Percentiles rank a stretch among this genome's conserved stretches.
phyloP scores from a whole-genome alignment of 345 rosid species.

The Citrus reticulata region DNA sequence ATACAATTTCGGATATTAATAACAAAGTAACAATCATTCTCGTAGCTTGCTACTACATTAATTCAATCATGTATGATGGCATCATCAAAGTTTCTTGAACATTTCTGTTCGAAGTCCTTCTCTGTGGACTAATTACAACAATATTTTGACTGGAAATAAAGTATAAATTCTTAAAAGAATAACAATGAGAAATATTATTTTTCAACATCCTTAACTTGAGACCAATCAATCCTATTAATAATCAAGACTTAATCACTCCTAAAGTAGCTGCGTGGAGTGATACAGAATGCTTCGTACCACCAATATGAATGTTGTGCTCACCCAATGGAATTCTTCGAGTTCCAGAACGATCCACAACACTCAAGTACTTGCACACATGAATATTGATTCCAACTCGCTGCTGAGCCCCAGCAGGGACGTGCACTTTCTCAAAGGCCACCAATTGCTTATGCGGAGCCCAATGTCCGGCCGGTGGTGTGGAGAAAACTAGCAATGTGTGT shows the following conservation, averaged over 20 bases:
- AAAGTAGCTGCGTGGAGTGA: slow-evolving; percentile 55
- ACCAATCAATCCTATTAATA: not conserved
- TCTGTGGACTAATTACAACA: slow-evolving; percentile 3
- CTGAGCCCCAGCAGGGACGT: slow-evolving; percentile 46
- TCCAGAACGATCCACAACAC: slow-evolving; percentile 78
- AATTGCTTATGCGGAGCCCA: slow-evolving; percentile 79
- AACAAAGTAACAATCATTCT: no score
- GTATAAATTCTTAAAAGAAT: not conserved
- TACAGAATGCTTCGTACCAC: slow-evolving; percentile 51
- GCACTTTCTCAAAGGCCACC: slow-evolving; percentile 65
- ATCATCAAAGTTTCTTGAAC: not conserved
- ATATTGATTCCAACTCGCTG: slow-evolving; percentile 53
- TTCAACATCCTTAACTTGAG: not conserved
- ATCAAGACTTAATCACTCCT: slow-evolving; percentile 49
- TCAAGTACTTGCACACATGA: slow-evolving; percentile 79
- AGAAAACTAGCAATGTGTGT: slow-evolving; percentile 63
- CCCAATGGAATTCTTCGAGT: slow-evolving; percentile 85
- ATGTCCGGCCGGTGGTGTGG: slow-evolving; percentile 53
- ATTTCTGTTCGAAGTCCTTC: not conserved
- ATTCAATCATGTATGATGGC: not conserved
- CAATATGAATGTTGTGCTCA: slow-evolving; percentile 66
- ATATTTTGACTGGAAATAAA: not conserved
- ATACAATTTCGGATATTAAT: no score
- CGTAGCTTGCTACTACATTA: not conserved
- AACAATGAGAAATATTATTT: not conserved